These are phyloP conservation scores for Phlyctochytrium planicorne DNA, from an alignment of 192 early-diverging fungal genomes.

Conservation along the genomic window DNA sequence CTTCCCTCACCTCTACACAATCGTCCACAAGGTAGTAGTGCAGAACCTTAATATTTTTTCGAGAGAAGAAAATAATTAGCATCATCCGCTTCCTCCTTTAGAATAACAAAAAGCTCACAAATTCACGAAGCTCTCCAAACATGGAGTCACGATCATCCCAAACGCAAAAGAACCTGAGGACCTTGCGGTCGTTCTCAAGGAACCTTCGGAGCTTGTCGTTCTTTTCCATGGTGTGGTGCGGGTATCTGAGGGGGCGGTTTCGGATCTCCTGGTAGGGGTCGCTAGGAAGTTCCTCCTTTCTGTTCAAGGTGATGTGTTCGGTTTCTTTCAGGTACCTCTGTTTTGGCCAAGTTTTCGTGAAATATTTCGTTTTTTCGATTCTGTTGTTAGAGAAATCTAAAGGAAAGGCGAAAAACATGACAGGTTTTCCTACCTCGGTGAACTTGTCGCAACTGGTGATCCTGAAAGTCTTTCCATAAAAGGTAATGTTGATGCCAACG, in stretches of 20 bases:
- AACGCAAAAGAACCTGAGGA: conserved; percentile 63
- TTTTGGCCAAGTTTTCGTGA: not conserved
- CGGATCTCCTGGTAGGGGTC: conserved; percentile 53
- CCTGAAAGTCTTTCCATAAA: conserved; percentile 63
- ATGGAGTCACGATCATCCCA: conserved; percentile 62
- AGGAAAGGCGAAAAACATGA: conserved; percentile 10
- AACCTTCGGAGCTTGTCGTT: conserved; percentile 59
- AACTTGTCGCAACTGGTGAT: conserved; percentile 62
- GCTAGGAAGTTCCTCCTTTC: conserved; percentile 48
- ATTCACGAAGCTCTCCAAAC: conserved; percentile 63
- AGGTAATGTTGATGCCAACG: conserved; percentile 54
- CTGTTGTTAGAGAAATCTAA: no score
- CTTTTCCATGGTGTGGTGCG: conserved; percentile 15
- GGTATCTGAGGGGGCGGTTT: conserved; percentile 41
- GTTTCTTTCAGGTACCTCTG: conserved; percentile 55
- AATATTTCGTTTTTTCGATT: conserved; percentile 5
- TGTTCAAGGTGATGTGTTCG: conserved; percentile 51
- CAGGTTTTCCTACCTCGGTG: conserved; percentile 45
- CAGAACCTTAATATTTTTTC: conserved; percentile 32
- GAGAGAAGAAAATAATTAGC: conserved; percentile 3
- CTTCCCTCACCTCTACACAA: conserved; percentile 62
- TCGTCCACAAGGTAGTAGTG: conserved; percentile 70
- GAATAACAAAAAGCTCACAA: conserved; percentile 39
- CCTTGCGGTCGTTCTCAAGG: conserved; percentile 60
- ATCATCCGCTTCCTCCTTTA: no score